Base-by-base conservation (phyloP, 352 stramenopile species). In the Globisporangium apiculatum region DNA sequence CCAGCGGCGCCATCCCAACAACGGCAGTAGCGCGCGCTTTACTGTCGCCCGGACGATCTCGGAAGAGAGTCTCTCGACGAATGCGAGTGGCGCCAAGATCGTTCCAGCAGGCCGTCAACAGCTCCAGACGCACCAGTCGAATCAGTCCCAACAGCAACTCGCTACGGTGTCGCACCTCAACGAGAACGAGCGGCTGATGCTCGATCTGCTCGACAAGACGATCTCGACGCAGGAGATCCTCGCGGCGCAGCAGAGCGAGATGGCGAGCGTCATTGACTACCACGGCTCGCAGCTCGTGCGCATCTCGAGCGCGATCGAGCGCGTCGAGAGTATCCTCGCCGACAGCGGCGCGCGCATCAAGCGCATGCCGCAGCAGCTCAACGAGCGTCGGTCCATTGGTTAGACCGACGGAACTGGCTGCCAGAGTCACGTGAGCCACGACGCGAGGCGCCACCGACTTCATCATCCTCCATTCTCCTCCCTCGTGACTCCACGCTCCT, bases 161-260 rank as follows among this genome's bases (percentile, higher is more conserved):
- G 41, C 1, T 61, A 4, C 79, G n/a, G 51, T 57, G 0, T 76
- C 71, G 4, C 62, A 67, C 45, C 58, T 86, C 31, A 87, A 90
- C 54, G 59, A 77, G 53, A 86, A 87, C 40, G 75, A 87, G 53
- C 77, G 79, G 58, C 74, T 87, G 71, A 76, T 91, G 65, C 65
- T 89, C 54, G 77, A 88, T 46, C 62, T 91, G 40, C 67, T 91
- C 35, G 79, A 89, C 66, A 84, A 85, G 58, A 91, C 82, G 15
- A 89, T 91, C 57, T 79, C 68, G 24, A 91, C 82, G 3, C 82
- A 91, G 52, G 77, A 88, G 55, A 75, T 91, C 49, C 69, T 91
- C n/a, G 79, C 79, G 0, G 72, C 79, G 24, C 79, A 85, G 61
- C 82, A 91, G 65, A 67, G 82, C 48, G 78, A 84, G 58, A 89